Base-by-base conservation (phyloP, 2,329 filamentous ascomycete genomes). In the Trichophyton mentagrophytes region DNA sequence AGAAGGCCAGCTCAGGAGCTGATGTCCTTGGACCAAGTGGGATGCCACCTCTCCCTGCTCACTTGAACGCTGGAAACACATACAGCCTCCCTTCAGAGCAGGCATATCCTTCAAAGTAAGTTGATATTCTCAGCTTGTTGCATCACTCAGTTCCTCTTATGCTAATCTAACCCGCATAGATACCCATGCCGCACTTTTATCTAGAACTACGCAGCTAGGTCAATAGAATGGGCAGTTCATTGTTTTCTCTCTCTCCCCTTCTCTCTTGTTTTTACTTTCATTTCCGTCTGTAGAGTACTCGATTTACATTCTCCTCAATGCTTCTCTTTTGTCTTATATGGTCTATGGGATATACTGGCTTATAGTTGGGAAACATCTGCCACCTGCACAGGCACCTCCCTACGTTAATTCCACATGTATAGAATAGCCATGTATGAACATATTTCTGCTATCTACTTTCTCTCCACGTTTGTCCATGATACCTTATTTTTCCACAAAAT, bases 1-100 rank as follows among this genome's bases (percentile, higher is more conserved):
- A 84, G 73, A 82, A 84, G 67, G 77, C 76, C 67, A 79, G 76
- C 66, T 76, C 72, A 44, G 76, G 78, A 47, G 76, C 72, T 42
- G 75, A 79, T 67, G 83, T 91, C 61, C 73, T 96, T 64, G 85
- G 88, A 58, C 80, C 87, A 51, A 80, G 87, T 68, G 91, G 92
- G 1, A 74, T 99, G 74, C 93, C 93, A 61, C 93, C 93, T n/a
- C 76, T 88, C 69, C 93, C 92, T 15, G 85, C 85, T 69, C 86
- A 88, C n/a, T 76, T 85, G 73, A 83, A 78, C 66, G 68, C 80
- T 62, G 73, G 74, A 66, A 73, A 74, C 55, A 76, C 86, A 70
- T 85, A 90, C 73, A 83, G 86, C 74, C 85, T 95, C 69, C 75
- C 76, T 64, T 72, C 64, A 20, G 85, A 91, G 70, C 82, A 87